A percentile compares a stretch with the other conserved stretches of the same genome.
Evolutionary conservation across 2,329 filamentous ascomycete species (phyloP).

Genomic region (Botrytis galanthina): DNA sequence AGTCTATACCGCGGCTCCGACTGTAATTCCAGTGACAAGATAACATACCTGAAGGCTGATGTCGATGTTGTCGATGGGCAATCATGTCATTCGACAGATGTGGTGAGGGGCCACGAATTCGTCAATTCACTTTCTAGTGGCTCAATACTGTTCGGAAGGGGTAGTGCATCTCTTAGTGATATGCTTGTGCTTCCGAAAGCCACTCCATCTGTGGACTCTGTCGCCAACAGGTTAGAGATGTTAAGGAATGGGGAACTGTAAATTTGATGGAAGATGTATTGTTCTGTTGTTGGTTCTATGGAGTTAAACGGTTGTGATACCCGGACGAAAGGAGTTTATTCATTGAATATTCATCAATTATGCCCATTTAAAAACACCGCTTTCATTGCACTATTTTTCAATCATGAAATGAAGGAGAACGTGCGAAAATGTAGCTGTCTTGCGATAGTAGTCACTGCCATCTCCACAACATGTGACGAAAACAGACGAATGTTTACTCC

Average conservation of each 20-base stretch:
- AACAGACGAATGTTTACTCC: not conserved
- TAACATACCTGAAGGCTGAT: not conserved
- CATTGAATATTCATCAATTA: not conserved
- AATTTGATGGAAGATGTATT: not conserved
- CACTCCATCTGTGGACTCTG: not conserved
- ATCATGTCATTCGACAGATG: not conserved
- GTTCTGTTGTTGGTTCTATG: not conserved
- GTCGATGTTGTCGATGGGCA: not conserved
- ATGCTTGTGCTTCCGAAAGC: not conserved
- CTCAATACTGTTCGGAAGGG: not conserved
- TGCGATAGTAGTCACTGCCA: not conserved
- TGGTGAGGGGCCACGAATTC: not conserved
- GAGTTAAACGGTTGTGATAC: not conserved
- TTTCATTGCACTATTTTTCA: not conserved
- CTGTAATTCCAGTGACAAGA: not conserved
- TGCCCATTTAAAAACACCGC: not conserved
- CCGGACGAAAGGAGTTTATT: not conserved
- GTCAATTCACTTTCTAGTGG: not conserved
- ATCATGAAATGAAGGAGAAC: not conserved
- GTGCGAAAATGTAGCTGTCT: not conserved
- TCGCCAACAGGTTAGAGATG: not conserved
- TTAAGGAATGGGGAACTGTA: not conserved
- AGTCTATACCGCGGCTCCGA: not conserved
- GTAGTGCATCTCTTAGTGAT: not conserved
- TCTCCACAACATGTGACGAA: not conserved